phyloP scores from a whole-genome alignment of 75 land plant genomes.

The Selaginella moellendorffii region DNA sequence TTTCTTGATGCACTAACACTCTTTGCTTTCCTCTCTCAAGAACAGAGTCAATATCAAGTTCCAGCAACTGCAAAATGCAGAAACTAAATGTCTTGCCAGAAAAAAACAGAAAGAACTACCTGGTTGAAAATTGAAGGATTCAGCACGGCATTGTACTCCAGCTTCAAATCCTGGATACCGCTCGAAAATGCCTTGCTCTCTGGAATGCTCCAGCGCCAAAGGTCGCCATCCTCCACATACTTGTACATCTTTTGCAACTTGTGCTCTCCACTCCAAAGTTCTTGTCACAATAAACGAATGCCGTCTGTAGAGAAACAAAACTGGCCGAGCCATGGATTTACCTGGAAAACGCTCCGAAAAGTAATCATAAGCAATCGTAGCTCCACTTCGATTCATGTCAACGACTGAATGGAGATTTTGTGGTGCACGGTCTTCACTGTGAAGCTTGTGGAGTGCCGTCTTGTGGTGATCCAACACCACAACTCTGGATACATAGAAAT shows the following conservation, averaged over 20 bases:
- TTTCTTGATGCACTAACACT: constrained; percentile 36
- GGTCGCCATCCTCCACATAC: constrained; percentile 86
- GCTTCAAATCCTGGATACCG: constrained; percentile 45
- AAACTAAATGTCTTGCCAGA: no score
- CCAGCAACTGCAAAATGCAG: constrained; percentile 38
- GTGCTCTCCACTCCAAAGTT: neutral
- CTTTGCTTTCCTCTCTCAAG: constrained; percentile 35
- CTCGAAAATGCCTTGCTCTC: constrained; percentile 79
- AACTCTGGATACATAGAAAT: constrained; percentile 38
- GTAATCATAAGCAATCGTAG: constrained; percentile 74
- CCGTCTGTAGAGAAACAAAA: no score
- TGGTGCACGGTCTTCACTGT: neutral
- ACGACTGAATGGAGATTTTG: constrained; percentile 37
- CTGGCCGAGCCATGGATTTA: no score
- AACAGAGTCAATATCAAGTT: constrained; percentile 39
- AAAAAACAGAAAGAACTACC: constrained; percentile 38
- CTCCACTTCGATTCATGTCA: constrained; percentile 77
- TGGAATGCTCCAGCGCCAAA: constrained; percentile 79
- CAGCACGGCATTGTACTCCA: constrained; percentile 38
- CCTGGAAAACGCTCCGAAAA: constrained; percentile 34
- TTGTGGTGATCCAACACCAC: constrained; percentile 80
- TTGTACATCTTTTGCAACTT: constrained; percentile 30
- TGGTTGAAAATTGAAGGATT: constrained; percentile 55
- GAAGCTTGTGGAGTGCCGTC: constrained; percentile 53
- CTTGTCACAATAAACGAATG: no score